These are phyloP conservation scores for Exserohilum turcica DNA, from an alignment of 2,329 filamentous ascomycete genomes.

Conservation along the genomic window DNA sequence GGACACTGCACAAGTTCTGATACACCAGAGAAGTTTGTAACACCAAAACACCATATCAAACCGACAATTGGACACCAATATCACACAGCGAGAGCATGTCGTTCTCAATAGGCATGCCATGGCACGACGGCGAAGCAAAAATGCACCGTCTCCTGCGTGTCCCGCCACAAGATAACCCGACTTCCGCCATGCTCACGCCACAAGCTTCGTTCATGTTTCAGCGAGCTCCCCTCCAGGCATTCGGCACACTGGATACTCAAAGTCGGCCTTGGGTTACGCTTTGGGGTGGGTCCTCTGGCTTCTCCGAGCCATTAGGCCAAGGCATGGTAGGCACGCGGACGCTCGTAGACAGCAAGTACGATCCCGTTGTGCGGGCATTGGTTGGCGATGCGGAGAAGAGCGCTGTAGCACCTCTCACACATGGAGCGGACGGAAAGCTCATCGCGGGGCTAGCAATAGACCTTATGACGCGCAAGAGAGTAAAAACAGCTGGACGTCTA, in stretches of 20 bases:
- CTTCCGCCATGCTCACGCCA: slow-evolving; percentile 64
- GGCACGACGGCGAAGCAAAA: slow-evolving; percentile 69
- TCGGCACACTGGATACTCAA: slow-evolving; percentile 71
- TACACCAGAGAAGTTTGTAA: no score
- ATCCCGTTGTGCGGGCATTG: slow-evolving; percentile 72
- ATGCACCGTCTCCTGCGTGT: slow-evolving; percentile 68
- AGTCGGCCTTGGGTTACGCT: slow-evolving; percentile 76
- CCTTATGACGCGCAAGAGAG: slow-evolving; percentile 68
- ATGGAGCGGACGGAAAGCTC: slow-evolving; percentile 52
- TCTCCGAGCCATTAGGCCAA: slow-evolving; percentile 66
- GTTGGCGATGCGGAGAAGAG: slow-evolving; percentile 54
- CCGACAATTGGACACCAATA: neutral
- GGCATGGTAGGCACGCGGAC: slow-evolving; percentile 68
- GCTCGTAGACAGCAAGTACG: slow-evolving; percentile 63
- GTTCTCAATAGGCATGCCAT: slow-evolving; percentile 55
- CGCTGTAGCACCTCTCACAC: slow-evolving; percentile 21
- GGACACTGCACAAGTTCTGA: neutral
- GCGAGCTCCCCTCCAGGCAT: slow-evolving; percentile 69
- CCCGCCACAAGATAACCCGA: slow-evolving; percentile 68
- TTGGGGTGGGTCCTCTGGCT: slow-evolving; percentile 75
- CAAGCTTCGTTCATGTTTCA: slow-evolving; percentile 66
- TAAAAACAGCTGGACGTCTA: slow-evolving; percentile 75
- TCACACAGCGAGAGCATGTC: no score
- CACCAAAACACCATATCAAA: neutral
- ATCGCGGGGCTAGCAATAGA: slow-evolving; percentile 68